A percentile compares a stretch with the other conserved stretches of the same genome.
Evolutionary conservation across 129 eudicot species (phyloP).

Genomic region (Kitagawia praeruptora): DNA sequence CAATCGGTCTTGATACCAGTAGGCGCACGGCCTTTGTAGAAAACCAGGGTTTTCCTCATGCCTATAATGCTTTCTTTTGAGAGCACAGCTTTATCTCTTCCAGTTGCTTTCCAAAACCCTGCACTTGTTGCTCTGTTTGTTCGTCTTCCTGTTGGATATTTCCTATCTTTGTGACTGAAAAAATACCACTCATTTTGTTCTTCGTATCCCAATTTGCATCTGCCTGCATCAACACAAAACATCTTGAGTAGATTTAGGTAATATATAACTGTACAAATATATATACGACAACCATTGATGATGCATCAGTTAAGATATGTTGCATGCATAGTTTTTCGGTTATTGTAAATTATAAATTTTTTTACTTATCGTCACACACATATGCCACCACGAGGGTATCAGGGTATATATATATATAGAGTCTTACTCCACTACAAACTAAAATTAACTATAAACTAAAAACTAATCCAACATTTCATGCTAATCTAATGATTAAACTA

Average conservation of each 20-base stretch:
- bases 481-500: too few relatives aligned
- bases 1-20: conserved; percentile 72
- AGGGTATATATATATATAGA: too few relatives aligned
- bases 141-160: conserved; percentile 77
- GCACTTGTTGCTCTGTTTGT: conserved; percentile 82
- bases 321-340: too few relatives aligned
- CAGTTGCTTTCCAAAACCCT: conserved; percentile 96
- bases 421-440: too few relatives aligned
- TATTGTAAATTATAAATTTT: too few relatives aligned
- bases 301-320: too few relatives aligned
- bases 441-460: too few relatives aligned
- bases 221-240: conserved; percentile 31
- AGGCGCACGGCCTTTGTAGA: conserved; percentile 84
- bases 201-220: conserved; percentile 65
- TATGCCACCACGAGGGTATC: too few relatives aligned
- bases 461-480: too few relatives aligned
- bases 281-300: not conserved
- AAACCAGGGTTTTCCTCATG: conserved; percentile 89
- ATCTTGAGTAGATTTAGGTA: not conserved
- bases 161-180: conserved; percentile 86
- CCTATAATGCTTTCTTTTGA: conserved; percentile 67
- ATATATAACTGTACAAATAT: too few relatives aligned
- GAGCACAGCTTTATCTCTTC: conserved; percentile 70
- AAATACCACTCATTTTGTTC: conserved; percentile 89
- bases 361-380: too few relatives aligned